Evolutionary conservation across 257 asterid genomes (phyloP).

Genomic region (Fraxinus pennsylvanica): DNA sequence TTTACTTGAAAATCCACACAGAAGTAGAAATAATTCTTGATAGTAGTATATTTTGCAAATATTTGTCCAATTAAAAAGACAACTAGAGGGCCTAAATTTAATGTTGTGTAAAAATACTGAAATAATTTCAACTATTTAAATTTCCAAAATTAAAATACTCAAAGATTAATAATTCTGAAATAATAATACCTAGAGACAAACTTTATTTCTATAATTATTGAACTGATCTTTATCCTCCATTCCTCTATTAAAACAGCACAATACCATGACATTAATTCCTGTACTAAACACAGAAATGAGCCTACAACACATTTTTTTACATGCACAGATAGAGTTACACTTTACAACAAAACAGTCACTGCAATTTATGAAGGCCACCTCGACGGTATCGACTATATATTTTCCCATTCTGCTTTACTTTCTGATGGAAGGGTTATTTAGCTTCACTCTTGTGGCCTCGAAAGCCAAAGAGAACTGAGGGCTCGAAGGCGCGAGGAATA

Average conservation of each 20-base stretch:
- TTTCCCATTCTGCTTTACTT: background rate
- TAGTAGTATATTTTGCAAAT: too few species aligned
- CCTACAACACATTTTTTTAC: background rate
- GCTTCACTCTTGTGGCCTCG: slow-evolving; percentile 32
- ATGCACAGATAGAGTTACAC: background rate
- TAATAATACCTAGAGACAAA: background rate
- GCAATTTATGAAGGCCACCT: background rate
- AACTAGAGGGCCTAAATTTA: background rate
- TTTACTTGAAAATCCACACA: too few species aligned
- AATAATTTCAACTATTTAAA: background rate
- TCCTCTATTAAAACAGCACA: background rate
- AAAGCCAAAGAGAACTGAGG: slow-evolving; percentile 36
- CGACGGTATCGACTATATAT: background rate
- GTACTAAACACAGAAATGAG: background rate
- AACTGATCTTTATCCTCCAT: background rate
- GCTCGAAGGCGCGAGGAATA: slow-evolving; percentile 35
- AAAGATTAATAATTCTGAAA: background rate
- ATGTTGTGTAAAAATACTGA: too few species aligned
- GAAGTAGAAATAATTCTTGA: too few species aligned
- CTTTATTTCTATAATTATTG: background rate
- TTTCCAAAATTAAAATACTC: background rate
- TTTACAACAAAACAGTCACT: background rate
- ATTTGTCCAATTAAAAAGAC: too few species aligned
- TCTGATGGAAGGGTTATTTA: background rate
- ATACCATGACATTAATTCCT: background rate